Conservation (phyloP, 73 alveolate species). For the Loxodes magnus region DNA sequence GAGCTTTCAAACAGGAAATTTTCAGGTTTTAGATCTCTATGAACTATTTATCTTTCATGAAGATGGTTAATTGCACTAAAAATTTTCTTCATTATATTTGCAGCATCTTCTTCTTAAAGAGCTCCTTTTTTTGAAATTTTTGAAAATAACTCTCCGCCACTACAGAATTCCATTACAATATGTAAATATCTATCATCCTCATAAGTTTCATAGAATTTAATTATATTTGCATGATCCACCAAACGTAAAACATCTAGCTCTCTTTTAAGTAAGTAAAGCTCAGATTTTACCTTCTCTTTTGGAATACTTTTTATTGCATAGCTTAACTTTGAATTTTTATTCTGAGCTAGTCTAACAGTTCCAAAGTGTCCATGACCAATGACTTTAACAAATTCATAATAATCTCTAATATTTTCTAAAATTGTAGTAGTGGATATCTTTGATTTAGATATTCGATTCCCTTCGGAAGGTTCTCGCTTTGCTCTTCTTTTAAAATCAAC, state of each 20-base stretch:
- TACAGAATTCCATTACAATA: slow-evolving; percentile 52
- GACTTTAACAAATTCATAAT: slow-evolving; percentile 8
- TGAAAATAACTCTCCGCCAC: slow-evolving; percentile 42
- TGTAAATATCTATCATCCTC: slow-evolving; percentile 36
- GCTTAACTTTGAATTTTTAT: slow-evolving; percentile 5
- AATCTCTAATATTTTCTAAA: too few relatives aligned
- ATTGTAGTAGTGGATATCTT: too few relatives aligned
- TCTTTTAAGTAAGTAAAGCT: background rate
- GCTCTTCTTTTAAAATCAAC: too few relatives aligned
- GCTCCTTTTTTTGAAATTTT: slow-evolving; percentile 15
- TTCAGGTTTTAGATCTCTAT: slow-evolving; percentile 70
- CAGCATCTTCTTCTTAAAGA: slow-evolving; percentile 42
- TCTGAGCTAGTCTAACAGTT: background rate
- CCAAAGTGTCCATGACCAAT: slow-evolving; percentile 18
- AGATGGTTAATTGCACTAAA: slow-evolving; percentile 51
- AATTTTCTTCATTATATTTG: slow-evolving; percentile 33
- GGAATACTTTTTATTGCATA: slow-evolving; percentile 26
- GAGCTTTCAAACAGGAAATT: slow-evolving; percentile 44
- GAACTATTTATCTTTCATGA: slow-evolving; percentile 47
- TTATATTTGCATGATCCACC: slow-evolving; percentile 40
- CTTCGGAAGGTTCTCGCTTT: too few relatives aligned
- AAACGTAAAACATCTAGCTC: slow-evolving; percentile 7
- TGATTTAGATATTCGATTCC: too few relatives aligned
- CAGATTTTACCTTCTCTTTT: background rate
- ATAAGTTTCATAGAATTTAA: slow-evolving; percentile 44